These are phyloP conservation scores for Cymbidium sinense DNA, from an alignment of 106 monocot genomes.

Conservation along the genomic window DNA sequence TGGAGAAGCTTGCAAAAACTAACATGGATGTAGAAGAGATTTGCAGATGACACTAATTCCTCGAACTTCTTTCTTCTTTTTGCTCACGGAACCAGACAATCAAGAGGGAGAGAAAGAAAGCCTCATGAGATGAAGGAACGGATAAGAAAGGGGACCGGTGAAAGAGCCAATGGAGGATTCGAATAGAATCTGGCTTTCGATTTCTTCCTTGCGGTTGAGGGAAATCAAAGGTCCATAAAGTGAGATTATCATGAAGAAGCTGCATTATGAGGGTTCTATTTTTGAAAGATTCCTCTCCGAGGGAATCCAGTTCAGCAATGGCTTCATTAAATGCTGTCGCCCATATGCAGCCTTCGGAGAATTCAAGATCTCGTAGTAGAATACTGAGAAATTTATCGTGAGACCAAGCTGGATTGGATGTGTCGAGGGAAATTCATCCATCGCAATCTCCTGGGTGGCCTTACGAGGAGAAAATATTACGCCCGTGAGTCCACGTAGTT, in stretches of 20 bases:
- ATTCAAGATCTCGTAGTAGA: conserved; percentile 8
- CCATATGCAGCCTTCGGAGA: conserved; percentile 5
- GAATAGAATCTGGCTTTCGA: too few relatives aligned
- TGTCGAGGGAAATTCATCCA: not conserved
- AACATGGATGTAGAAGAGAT: too few relatives aligned
- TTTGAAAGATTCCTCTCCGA: conserved; percentile 14
- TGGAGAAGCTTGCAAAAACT: too few relatives aligned
- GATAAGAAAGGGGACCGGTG: too few relatives aligned
- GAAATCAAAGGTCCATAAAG: conserved; percentile 15
- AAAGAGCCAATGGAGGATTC: too few relatives aligned
- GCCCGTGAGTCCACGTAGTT: too few relatives aligned
- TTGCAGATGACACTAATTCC: too few relatives aligned
- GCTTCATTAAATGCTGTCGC: conserved; percentile 11
- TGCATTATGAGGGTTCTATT: conserved; percentile 16
- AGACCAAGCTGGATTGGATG: conserved; percentile 3
- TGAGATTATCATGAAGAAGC: conserved; percentile 10
- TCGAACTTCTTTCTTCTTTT: too few relatives aligned
- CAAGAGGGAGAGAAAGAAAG: too few relatives aligned
- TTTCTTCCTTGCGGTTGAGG: too few relatives aligned
- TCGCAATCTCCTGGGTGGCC: conserved; percentile 12
- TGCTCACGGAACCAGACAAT: too few relatives aligned
- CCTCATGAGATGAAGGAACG: too few relatives aligned
- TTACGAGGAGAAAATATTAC: not conserved
- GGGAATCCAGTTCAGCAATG: conserved; percentile 9
- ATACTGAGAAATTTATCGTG: conserved; percentile 2